phyloP scores from a whole-genome alignment of 164 flowering plant genomes.

The Sedum album region DNA sequence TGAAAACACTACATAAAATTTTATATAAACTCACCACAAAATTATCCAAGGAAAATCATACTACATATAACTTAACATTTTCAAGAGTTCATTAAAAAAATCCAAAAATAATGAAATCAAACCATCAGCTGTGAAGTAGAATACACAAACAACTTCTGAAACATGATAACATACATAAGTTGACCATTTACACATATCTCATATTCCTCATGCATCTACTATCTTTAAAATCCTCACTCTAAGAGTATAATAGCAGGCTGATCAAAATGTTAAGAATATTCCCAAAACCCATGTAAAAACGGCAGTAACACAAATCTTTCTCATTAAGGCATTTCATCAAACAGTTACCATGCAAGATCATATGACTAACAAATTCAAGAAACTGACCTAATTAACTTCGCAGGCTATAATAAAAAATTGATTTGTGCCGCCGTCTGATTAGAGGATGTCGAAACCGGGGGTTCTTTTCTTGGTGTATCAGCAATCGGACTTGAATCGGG shows the following conservation, averaged over 20 bases:
- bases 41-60: too few relatives aligned
- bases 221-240: too few relatives aligned
- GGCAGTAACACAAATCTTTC: not conserved
- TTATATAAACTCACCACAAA: too few relatives aligned
- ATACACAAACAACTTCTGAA: not conserved
- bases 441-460: not conserved
- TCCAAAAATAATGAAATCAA: too few relatives aligned
- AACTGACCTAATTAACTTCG: not conserved
- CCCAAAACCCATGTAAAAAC: too few relatives aligned
- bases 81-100: too few relatives aligned
- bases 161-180: not conserved
- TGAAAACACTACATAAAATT: too few relatives aligned
- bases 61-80: too few relatives aligned
- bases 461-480: not conserved
- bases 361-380: not conserved
- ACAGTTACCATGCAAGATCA: not conserved
- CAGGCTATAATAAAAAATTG: not conserved
- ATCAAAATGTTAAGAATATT: too few relatives aligned
- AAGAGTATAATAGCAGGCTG: not conserved
- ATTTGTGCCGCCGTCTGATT: not conserved
- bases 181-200: not conserved
- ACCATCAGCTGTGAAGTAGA: too few relatives aligned
- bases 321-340: slow-evolving; percentile 1
- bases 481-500: not conserved
- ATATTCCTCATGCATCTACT: too few relatives aligned